These are phyloP conservation scores for Tolypocladium ophioglossoides DNA, from an alignment of 2,329 filamentous ascomycete genomes.

Conservation along the genomic window DNA sequence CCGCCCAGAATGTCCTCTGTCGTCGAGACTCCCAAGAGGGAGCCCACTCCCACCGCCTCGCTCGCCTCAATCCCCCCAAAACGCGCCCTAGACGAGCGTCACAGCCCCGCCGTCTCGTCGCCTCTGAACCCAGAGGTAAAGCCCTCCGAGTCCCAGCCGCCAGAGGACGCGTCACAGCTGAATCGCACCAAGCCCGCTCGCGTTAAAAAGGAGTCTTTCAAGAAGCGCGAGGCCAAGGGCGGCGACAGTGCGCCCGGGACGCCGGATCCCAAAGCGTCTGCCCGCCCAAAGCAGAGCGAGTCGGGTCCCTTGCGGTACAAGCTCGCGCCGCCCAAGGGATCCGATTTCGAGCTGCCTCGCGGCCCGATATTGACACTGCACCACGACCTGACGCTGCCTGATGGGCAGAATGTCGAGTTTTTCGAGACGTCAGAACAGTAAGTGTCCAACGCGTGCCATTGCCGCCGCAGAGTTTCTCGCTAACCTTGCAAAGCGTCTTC, in stretches of 20 bases:
- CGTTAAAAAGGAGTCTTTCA: conserved; percentile 55
- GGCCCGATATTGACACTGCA: conserved; percentile 45
- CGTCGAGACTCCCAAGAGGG: conserved; percentile 26
- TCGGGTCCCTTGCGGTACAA: conserved; percentile 49
- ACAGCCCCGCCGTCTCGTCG: conserved; percentile 61
- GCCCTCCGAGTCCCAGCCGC: conserved; percentile 23
- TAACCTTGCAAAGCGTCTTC: conserved; percentile 33
- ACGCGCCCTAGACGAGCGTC: conserved; percentile 56
- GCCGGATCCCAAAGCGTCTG: conserved; percentile 39
- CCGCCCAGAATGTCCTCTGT: conserved; percentile 23
- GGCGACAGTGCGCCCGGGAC: conserved; percentile 43
- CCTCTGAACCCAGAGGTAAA: conserved; percentile 60
- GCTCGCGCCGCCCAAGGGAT: conserved; percentile 49
- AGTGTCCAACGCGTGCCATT: conserved; percentile 14
- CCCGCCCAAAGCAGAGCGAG: conserved; percentile 30
- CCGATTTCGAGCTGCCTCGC: conserved; percentile 50
- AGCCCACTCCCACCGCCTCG: conserved; percentile 27
- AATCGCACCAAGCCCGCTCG: conserved; percentile 29
- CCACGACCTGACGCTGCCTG: conserved; percentile 35
- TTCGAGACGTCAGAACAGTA: conserved; percentile 56
- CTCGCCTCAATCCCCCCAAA: conserved; percentile 50
- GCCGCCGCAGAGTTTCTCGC: neutral
- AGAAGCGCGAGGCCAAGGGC: conserved; percentile 57
- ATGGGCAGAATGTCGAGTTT: conserved; percentile 44
- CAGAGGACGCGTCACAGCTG: conserved; percentile 33